Conservation (phyloP, 345 rosid species). For the Brassica juncea region DNA sequence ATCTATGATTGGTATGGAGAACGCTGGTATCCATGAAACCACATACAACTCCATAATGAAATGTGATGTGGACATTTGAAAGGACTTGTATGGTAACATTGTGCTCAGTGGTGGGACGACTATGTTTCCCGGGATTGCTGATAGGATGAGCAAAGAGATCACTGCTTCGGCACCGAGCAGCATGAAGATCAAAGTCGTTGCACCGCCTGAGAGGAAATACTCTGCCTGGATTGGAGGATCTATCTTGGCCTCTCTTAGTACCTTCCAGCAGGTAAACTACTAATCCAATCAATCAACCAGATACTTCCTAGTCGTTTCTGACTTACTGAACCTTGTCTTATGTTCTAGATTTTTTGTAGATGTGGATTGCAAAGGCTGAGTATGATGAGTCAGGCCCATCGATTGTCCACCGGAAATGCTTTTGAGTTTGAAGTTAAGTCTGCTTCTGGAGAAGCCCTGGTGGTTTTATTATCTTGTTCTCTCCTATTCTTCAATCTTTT, state of each 20-base stretch:
- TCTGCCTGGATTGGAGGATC: conserved; percentile 94
- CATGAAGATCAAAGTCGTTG: conserved; percentile 92
- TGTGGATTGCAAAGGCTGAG: conserved; percentile 92
- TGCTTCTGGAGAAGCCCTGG: conserved; percentile 11
- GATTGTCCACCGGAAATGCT: conserved; percentile 88
- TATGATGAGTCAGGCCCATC: conserved; percentile 90
- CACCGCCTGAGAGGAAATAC: conserved; percentile 88
- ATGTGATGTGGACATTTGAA: conserved; percentile 85
- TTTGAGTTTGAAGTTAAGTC: conserved; percentile 49
- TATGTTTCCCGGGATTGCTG: conserved; percentile 87
- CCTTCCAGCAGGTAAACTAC: conserved; percentile 76
- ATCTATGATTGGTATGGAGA: conserved; percentile 90
- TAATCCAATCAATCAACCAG: background rate
- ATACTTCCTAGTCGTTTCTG: background rate
- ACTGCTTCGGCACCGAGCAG: conserved; percentile 86
- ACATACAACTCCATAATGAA: conserved; percentile 90
- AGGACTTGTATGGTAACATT: conserved; percentile 79
- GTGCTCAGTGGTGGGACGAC: conserved; percentile 91
- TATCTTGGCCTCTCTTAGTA: conserved; percentile 85
- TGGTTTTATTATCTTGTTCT: no score
- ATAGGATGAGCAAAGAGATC: conserved; percentile 94
- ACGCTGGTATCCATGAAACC: conserved; percentile 84
- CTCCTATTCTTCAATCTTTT: conserved; percentile 1
- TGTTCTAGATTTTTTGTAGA: conserved; percentile 40
- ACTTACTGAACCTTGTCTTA: background rate